A percentile compares a stretch with the other conserved stretches of the same genome.
Evolutionary conservation across 352 stramenopile genomes (phyloP).

Genomic region (Phytophthora aleatoria): DNA sequence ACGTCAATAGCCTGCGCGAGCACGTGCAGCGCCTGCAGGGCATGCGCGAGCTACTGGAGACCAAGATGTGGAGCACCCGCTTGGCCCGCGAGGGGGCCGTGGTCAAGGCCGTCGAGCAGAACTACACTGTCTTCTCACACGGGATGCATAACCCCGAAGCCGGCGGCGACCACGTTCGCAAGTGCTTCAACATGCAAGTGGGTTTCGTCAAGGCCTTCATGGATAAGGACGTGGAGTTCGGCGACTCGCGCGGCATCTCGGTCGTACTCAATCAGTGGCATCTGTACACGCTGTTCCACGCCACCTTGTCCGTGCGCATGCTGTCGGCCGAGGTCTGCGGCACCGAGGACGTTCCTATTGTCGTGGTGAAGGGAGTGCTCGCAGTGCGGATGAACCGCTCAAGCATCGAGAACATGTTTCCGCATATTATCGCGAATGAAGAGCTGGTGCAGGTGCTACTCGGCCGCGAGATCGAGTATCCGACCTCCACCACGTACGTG

Average conservation of each 20-base stretch:
- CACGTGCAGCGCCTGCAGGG: conserved; percentile 56
- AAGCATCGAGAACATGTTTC: conserved; percentile 74
- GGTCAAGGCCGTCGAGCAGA: conserved; percentile 61
- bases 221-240: conserved; percentile 47
- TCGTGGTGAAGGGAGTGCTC: conserved; percentile 48
- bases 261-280: conserved; percentile 65
- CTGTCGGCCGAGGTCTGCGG: conserved; percentile 48
- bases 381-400: conserved; percentile 52
- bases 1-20: conserved; percentile 65
- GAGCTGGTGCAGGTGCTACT: conserved; percentile 60
- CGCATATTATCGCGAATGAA: conserved; percentile 60
- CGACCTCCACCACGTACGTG: conserved; percentile 57
- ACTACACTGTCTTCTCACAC: conserved; percentile 66
- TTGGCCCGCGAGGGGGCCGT: conserved; percentile 38
- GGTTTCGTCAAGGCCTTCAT: conserved; percentile 59
- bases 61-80: conserved; percentile 50
- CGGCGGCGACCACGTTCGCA: conserved; percentile 32
- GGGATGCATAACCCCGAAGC: conserved; percentile 56
- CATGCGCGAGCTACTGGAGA: conserved; percentile 49
- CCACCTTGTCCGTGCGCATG: conserved; percentile 40
- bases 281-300: conserved; percentile 64
- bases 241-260: conserved; percentile 39
- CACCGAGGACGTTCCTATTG: conserved; percentile 51
- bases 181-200: conserved; percentile 62
- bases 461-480: conserved; percentile 54